Conservation (phyloP, 768 basidiomycete genomes). For the Boletellus ananiceps region DNA sequence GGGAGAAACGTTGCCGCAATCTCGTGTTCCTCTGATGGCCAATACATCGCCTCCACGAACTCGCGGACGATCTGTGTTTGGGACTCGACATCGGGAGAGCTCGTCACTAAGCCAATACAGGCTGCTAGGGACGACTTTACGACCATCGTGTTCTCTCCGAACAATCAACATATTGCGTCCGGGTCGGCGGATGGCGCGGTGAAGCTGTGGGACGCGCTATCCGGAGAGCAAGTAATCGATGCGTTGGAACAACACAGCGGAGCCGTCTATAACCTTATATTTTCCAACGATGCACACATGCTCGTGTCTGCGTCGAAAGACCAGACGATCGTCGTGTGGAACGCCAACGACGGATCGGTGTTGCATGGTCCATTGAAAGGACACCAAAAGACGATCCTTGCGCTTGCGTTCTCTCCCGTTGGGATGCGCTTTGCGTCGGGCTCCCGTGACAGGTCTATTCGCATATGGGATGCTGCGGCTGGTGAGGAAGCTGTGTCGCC, state of each 20-base stretch:
- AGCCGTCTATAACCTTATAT: conserved; percentile 25
- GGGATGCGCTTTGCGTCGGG: conserved; percentile 28
- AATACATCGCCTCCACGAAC: conserved; percentile 26
- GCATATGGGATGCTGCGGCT: conserved; percentile 23
- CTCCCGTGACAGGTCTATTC: conserved; percentile 27
- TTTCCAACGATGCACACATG: conserved; percentile 25
- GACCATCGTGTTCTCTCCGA: conserved; percentile 27
- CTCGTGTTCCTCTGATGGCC: conserved; percentile 27
- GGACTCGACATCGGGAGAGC: conserved; percentile 28
- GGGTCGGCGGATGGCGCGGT: conserved; percentile 20
- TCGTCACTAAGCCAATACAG: conserved; percentile 16
- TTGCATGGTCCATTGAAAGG: conserved; percentile 16
- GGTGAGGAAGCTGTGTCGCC: conserved; percentile 16
- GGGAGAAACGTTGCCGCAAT: conserved; percentile 15
- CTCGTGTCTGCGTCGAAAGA: conserved; percentile 27
- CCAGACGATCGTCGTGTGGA: conserved; percentile 26
- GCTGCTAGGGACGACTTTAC: conserved; percentile 12
- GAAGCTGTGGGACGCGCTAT: conserved; percentile 25
- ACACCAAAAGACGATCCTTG: conserved; percentile 24
- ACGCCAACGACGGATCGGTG: conserved; percentile 13
- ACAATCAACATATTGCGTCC: conserved; percentile 24
- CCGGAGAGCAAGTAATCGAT: conserved; percentile 16
- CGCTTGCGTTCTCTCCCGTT: conserved; percentile 28
- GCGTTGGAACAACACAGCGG: conserved; percentile 18
- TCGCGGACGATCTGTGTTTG: conserved; percentile 18